A percentile compares a stretch with the other conserved stretches of the same genome.
Conservation (phyloP, 2,329 filamentous ascomycete species). For the Paecilomyces niveus region DNA sequence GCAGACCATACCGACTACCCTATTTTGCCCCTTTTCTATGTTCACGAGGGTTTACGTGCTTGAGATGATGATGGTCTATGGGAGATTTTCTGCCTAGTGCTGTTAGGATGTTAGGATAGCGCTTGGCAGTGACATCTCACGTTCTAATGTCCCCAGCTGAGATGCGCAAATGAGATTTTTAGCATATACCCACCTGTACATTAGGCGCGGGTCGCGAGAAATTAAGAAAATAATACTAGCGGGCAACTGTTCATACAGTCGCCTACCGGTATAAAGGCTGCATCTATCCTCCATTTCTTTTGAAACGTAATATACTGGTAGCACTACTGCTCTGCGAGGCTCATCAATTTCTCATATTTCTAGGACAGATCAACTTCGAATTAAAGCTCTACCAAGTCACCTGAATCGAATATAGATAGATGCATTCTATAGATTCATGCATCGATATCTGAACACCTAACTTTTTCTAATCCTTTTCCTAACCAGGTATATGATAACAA, state of each 20-base stretch:
- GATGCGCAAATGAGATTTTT: neutral
- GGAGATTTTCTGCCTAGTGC: neutral
- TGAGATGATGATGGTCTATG: neutral
- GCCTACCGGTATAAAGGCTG: neutral
- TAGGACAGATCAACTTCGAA: too few relatives aligned
- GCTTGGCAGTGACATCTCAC: neutral
- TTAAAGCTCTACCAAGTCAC: neutral
- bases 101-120: neutral
- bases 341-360: too few relatives aligned
- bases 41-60: neutral
- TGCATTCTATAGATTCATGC: neutral
- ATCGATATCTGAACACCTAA: neutral
- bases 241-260: neutral
- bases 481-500: neutral
- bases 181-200: neutral
- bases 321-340: neutral
- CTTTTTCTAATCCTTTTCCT: neutral
- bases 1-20: neutral
- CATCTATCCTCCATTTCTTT: neutral
- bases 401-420: neutral
- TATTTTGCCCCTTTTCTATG: neutral
- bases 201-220: neutral
- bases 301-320: neutral
- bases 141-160: neutral
- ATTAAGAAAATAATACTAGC: neutral